Evolutionary conservation across 2,329 filamentous ascomycete genomes (phyloP), one percentile per base, ranked within the genome.

Genomic region (Trichoderma sp.): DNA sequence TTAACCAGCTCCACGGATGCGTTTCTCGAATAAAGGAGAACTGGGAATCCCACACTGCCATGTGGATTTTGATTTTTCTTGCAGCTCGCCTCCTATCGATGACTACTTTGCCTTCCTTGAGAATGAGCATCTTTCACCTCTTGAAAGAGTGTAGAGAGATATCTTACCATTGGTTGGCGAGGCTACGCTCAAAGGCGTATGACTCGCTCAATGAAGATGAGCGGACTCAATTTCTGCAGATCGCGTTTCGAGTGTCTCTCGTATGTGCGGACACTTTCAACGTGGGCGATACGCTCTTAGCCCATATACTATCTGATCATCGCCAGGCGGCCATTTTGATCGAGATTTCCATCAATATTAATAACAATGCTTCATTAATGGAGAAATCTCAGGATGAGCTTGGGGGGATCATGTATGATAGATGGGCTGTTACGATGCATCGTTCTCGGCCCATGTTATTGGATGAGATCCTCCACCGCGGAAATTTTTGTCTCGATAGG

Each of bases 21-120:
- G 14, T 75, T 0, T 55, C 56, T 2, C 70, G 70, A 1, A 54
- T 75, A 0, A 37, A 69, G 16, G 69, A 70, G 30, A 75, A 74
- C 21, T 76, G 73, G 74, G 69, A 75, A 34, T 76, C 73, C 0
- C 59, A 73, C 8, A 71, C 28, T 0, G 68, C 74, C 0, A 21
- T 76, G 0, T 72, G 69, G 18, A 71, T 65, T 2, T 75, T 72
- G 18, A 71, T 68, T 0, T 56, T 72, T 10, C n/a, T 76, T 6
- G n/a, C 73, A 1, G 61, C 70, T 24, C 68, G 74, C 0, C 16
- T 74, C 5, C 30, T 75, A 0, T 74, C 73, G 0, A n/a, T 72
- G 0, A 67, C 61, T 2, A 66, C 61, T 2, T 21, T n/a, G 10
- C 46, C 21, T 4, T 8, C 8, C n/a, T 49, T 49, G n/a, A 24